Evolutionary conservation across 768 basidiomycete species (phyloP), one percentile per base, ranked within the genome.

Genomic region (Lactifluus pinguis): DNA sequence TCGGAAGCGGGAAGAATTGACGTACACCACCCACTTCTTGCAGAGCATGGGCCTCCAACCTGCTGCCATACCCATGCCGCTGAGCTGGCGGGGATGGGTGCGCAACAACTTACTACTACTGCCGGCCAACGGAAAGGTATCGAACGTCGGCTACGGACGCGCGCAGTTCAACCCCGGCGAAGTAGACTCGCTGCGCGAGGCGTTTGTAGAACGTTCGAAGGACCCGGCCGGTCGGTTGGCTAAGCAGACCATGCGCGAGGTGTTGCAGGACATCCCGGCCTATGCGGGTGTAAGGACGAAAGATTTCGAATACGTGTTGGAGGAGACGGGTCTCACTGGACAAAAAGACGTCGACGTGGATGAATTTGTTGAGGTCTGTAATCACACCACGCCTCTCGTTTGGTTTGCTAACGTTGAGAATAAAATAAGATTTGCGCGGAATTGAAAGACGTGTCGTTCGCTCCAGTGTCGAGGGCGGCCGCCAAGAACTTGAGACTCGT

Each of bases 31-130:
- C 19, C 72, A 70, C 47, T 95, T 92, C 75, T 79, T 97, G 44
- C 78, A 76, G 60, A 87, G 82, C 66, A 98, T 98, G 95, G 95
- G 95, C 0, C 77, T 97, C 41, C 78, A 78, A 45, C 76, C 84
- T 34, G 32, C 57, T 53, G 38, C 45, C 25, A 4, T 42, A 6
- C 57, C 32, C 13, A 21, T 50, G 29, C 53, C 53, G 5, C 53
- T 21, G 29, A 45, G 39, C 56, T 55, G 66, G 60, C 56, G 53
- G 19, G 48, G 56, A 14, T 57, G 48, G 53, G 50, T 50, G 2
- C 59, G 59, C 57, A 41, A 53, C 49, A 49, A 54, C 29, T 38
- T 64, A 3, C 53, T 25, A 25, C 25, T 25, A 62, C 60, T 29
- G 53, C 32, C 42, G 13, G 25, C 6, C 11, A 34, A 34, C 32